phyloP scores from a whole-genome alignment of 805 yeast genomes.

The Tanozyma kutaoensis region DNA sequence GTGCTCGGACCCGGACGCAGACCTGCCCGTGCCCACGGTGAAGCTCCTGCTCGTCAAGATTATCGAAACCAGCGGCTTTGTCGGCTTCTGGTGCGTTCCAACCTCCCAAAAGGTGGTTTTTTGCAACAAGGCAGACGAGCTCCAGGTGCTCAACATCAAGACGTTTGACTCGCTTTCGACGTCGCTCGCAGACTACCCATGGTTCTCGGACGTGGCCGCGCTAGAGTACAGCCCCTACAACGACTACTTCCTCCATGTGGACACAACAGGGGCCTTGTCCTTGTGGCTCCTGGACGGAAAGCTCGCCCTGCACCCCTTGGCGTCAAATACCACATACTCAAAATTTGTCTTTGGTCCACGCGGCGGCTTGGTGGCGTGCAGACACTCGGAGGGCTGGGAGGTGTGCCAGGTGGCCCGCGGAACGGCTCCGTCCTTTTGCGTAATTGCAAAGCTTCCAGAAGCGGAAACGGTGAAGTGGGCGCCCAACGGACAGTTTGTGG shows the following conservation, averaged over 20 bases:
- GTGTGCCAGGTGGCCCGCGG: too few relatives aligned
- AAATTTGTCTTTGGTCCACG: too few relatives aligned
- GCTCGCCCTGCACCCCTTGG: too few relatives aligned
- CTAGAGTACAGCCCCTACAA: constrained; percentile 13
- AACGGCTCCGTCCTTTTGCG: too few relatives aligned
- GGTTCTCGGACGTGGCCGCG: constrained; percentile 13
- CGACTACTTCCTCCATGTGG: constrained; percentile 16
- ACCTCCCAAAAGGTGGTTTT: constrained; percentile 25
- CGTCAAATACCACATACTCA: too few relatives aligned
- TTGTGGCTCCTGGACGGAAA: constrained; percentile 5
- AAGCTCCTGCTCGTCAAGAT: constrained; percentile 16
- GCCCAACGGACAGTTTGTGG: too few relatives aligned
- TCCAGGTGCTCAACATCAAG: constrained; percentile 22
- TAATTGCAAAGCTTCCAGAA: too few relatives aligned
- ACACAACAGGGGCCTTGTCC: constrained; percentile 14
- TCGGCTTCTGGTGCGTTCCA: constrained; percentile 21
- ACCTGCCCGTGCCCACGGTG: constrained; percentile 13
- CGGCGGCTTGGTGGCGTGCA: constrained; percentile 1
- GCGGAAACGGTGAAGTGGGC: too few relatives aligned
- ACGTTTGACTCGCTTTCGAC: constrained; percentile 15
- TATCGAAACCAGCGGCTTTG: constrained; percentile 18
- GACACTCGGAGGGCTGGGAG: neutral
- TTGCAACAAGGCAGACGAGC: constrained; percentile 10
- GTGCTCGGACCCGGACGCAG: constrained; percentile 12
- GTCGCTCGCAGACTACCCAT: constrained; percentile 12